A percentile compares a stretch with the other conserved stretches of the same genome.
Evolutionary conservation across 2,329 filamentous ascomycete genomes (phyloP).

Genomic region (Trichoderma sp.): DNA sequence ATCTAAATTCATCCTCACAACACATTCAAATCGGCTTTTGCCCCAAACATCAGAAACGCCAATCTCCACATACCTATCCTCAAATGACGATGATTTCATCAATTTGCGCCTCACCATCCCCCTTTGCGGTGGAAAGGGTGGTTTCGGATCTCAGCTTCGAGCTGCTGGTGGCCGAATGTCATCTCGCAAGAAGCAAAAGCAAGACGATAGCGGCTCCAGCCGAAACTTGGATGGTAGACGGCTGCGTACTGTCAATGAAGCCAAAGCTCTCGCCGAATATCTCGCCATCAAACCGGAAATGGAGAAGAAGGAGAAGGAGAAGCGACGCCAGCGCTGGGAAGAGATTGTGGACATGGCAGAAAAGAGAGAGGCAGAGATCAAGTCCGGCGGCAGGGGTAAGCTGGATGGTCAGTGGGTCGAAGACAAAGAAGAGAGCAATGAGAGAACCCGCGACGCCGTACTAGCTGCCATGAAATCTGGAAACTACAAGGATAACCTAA

Average conservation of each 20-base stretch:
- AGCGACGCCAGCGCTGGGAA: constrained; percentile 81
- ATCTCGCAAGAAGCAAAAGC: constrained; percentile 83
- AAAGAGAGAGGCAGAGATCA: constrained; percentile 79
- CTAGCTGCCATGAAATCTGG: constrained; percentile 69
- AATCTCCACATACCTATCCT: constrained; percentile 65
- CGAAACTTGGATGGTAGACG: constrained; percentile 91
- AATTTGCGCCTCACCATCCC: constrained; percentile 79
- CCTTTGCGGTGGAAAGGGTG: constrained; percentile 91
- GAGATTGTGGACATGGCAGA: constrained; percentile 85
- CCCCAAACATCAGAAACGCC: constrained; percentile 55
- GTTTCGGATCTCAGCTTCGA: constrained; percentile 95
- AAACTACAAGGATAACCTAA: constrained; percentile 63
- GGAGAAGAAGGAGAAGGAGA: constrained; percentile 91
- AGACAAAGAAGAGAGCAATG: constrained; percentile 85
- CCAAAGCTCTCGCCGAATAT: constrained; percentile 93
- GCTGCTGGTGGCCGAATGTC: constrained; percentile 98
- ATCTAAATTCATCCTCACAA: constrained; percentile 76
- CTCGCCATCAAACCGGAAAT: constrained; percentile 95
- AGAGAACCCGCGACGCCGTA: constrained; percentile 79
- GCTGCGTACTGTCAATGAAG: constrained; percentile 89
- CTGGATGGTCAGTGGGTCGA: constrained; percentile 94
- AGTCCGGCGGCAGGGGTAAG: constrained; percentile 69
- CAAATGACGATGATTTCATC: constrained; percentile 67
- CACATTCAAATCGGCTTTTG: constrained; percentile 75
- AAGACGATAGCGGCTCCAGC: constrained; percentile 86